These are phyloP conservation scores for Barnettozyma sp. DNA, from an alignment of 805 yeast species.

Conservation along the genomic window DNA sequence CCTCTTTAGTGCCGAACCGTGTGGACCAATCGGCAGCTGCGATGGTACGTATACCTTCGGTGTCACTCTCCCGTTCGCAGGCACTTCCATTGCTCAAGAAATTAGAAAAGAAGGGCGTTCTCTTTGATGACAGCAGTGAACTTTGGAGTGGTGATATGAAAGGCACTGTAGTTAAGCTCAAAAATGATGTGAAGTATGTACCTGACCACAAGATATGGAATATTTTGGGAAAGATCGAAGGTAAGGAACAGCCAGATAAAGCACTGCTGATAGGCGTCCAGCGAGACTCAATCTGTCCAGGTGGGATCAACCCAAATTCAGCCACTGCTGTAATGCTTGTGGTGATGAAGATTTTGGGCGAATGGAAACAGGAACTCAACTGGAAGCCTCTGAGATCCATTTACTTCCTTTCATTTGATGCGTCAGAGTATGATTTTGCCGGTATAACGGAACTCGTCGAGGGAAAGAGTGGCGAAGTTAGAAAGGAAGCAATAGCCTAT, in stretches of 20 bases:
- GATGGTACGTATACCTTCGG: constrained; percentile 64
- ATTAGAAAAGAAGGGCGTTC: constrained; percentile 15
- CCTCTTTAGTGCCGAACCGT: constrained; percentile 34
- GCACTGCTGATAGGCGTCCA: constrained; percentile 78
- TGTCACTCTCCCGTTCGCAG: constrained; percentile 74
- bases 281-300: constrained; percentile 69
- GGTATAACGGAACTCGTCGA: constrained; percentile 81
- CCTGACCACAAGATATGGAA: constrained; percentile 68
- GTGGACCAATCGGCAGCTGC: constrained; percentile 39
- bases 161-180: constrained; percentile 13
- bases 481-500: constrained; percentile 58
- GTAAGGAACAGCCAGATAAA: constrained; percentile 69
- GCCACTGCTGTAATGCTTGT: constrained; percentile 72
- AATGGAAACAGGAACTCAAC: constrained; percentile 52
- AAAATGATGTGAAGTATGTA: constrained; percentile 16
- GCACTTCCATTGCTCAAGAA: constrained; percentile 36
- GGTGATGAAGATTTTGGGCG: constrained; percentile 58
- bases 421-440: constrained; percentile 68
- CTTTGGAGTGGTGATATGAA: constrained; percentile 20
- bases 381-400: constrained; percentile 85
- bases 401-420: constrained; percentile 81
- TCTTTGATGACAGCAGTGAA: constrained; percentile 16
- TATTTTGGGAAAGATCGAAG: constrained; percentile 68
- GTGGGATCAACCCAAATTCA: constrained; percentile 65
- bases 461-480: constrained; percentile 42